phyloP scores from a whole-genome alignment of 208 protist species.

The Acanthamoeba healyi region DNA sequence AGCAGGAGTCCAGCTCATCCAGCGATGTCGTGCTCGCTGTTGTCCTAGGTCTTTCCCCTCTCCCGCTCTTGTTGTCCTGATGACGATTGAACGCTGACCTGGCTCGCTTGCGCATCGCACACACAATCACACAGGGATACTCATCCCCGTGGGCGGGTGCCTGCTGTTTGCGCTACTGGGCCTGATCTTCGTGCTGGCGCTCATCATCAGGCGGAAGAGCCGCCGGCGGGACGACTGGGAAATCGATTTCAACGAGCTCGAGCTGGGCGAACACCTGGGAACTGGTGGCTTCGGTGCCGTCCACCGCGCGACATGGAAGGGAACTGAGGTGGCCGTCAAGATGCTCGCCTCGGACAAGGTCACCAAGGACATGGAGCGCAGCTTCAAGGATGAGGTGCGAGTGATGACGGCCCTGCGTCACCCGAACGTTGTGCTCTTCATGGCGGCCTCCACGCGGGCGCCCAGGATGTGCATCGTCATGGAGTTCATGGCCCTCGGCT shows the following conservation, averaged over 20 bases:
- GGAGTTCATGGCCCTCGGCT: slow-evolving; percentile 42
- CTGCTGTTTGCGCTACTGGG: neutral
- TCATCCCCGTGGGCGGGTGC: neutral
- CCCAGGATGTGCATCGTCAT: slow-evolving; percentile 51
- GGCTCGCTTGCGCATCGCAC: too few relatives aligned
- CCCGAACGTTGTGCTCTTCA: slow-evolving; percentile 61
- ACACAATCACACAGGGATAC: neutral
- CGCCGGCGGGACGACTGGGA: neutral
- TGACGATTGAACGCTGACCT: neutral
- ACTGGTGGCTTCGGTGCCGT: slow-evolving; percentile 6
- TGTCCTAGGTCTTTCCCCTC: neutral
- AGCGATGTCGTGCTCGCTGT: neutral
- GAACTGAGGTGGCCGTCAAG: slow-evolving; percentile 38
- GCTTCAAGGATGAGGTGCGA: slow-evolving; percentile 21
- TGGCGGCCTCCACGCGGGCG: neutral
- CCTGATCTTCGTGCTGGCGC: neutral
- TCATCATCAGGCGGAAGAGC: neutral
- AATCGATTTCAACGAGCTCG: slow-evolving; percentile 13
- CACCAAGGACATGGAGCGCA: slow-evolving; percentile 24
- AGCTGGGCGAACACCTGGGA: neutral
- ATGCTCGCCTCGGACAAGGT: neutral
- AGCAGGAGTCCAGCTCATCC: neutral
- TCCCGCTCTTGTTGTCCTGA: too few relatives aligned
- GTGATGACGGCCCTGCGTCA: slow-evolving; percentile 6
- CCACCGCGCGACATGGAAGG: slow-evolving; percentile 9